Conservation (phyloP, 2,329 filamentous ascomycete species). For the Penicillium nordicum region DNA sequence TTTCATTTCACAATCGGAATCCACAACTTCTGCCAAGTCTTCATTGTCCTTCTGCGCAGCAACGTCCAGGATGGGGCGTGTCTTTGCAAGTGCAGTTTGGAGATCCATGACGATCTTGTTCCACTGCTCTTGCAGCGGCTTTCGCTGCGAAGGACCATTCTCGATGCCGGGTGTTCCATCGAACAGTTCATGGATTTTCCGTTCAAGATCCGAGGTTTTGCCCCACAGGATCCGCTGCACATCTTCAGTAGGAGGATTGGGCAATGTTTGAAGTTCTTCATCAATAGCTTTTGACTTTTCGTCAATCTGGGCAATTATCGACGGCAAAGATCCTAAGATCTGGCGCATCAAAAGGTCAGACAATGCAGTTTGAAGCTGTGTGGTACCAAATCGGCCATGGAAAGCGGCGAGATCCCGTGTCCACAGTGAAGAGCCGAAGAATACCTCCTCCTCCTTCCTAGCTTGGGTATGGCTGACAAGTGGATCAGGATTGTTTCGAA, state of each 20-base stretch:
- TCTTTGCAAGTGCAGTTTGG: slow-evolving; percentile 46
- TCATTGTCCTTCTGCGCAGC: slow-evolving; percentile 30
- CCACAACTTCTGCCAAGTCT: slow-evolving; percentile 34
- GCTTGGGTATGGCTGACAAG: slow-evolving; percentile 48
- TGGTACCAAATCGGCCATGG: slow-evolving; percentile 51
- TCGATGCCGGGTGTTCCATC: slow-evolving; percentile 42
- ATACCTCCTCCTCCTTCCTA: slow-evolving; percentile 47
- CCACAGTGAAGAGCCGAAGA: slow-evolving; percentile 53
- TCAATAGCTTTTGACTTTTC: slow-evolving; percentile 53
- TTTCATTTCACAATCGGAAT: slow-evolving; percentile 29
- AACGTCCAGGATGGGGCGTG: slow-evolving; percentile 35
- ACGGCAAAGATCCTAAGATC: slow-evolving; percentile 33
- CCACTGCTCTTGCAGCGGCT: slow-evolving; percentile 46
- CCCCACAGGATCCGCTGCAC: slow-evolving; percentile 63
- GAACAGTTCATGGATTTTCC: slow-evolving; percentile 53
- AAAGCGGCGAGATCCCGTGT: slow-evolving; percentile 37
- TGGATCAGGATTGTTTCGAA: slow-evolving; percentile 55
- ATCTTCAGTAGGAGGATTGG: slow-evolving; percentile 63
- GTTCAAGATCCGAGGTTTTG: slow-evolving; percentile 57
- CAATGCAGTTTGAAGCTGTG: slow-evolving; percentile 43
- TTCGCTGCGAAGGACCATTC: slow-evolving; percentile 21
- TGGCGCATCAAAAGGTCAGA: slow-evolving; percentile 49
- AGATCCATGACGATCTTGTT: slow-evolving; percentile 51
- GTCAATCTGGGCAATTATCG: slow-evolving; percentile 42
- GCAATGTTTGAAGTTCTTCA: slow-evolving; percentile 55